Conservation (phyloP, 2,329 filamentous ascomycete species). For the Diaporthe batatas region DNA sequence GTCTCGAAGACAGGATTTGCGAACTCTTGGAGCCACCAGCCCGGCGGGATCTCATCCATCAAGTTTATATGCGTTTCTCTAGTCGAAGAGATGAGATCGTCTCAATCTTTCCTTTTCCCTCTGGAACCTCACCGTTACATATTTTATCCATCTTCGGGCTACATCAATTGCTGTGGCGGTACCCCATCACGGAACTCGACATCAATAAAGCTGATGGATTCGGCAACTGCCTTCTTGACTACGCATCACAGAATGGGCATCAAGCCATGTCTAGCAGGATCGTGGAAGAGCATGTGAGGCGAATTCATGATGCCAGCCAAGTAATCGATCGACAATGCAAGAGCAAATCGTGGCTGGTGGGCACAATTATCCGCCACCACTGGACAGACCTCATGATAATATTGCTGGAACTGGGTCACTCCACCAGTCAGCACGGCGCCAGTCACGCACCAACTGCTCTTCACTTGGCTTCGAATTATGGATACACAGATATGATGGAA, state of each 20-base stretch:
- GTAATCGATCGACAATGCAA: background rate
- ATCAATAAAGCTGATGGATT: background rate
- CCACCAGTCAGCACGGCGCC: background rate
- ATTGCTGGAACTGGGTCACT: background rate
- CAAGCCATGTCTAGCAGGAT: background rate
- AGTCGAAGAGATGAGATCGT: background rate
- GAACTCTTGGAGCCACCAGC: background rate
- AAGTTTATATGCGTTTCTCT: background rate
- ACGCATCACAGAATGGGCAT: background rate
- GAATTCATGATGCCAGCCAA: background rate
- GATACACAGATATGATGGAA: background rate
- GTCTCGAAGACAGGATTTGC: background rate
- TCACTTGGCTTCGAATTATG: background rate
- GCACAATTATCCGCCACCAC: background rate
- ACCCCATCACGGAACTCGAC: background rate
- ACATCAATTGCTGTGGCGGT: background rate
- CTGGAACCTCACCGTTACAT: background rate
- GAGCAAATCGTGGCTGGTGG: background rate
- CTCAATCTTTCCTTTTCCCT: background rate
- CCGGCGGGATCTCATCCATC: background rate
- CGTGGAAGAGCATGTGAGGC: background rate
- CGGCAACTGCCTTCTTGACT: background rate
- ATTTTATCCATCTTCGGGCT: background rate
- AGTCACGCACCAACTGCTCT: background rate
- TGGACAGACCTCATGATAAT: background rate